A percentile compares a stretch with the other conserved stretches of the same genome.
phyloP scores from a whole-genome alignment of 441 rosid genomes.

The Codiaeum variegatum region DNA sequence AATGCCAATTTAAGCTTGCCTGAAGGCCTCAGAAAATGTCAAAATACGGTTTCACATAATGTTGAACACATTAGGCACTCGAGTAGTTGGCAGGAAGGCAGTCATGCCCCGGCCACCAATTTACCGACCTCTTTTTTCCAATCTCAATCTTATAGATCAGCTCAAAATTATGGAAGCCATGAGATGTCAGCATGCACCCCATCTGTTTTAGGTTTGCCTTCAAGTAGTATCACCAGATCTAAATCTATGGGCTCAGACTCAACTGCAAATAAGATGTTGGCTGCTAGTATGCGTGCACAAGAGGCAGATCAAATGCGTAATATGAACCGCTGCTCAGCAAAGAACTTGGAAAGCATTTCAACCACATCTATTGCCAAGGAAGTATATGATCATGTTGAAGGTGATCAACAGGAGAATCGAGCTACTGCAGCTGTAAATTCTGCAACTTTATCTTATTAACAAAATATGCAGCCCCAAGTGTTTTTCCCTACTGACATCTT shows the following conservation, averaged over 20 bases:
- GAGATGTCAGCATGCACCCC: constrained; percentile 4
- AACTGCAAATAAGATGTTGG: constrained; percentile 8
- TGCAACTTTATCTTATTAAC: constrained; percentile 13
- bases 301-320: constrained; percentile 16
- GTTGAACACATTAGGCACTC: constrained; percentile 11
- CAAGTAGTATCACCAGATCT: constrained; percentile 4
- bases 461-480: constrained; percentile 7
- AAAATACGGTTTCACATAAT: constrained; percentile 16
- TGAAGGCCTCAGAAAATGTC: background rate
- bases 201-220: constrained; percentile 19
- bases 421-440: constrained; percentile 14
- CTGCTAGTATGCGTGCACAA: constrained; percentile 14
- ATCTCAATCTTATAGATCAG: constrained; percentile 13
- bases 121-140: constrained; percentile 10
- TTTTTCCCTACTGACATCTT: constrained; percentile 17
- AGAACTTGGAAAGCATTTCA: constrained; percentile 15
- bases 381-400: constrained; percentile 7
- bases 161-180: constrained; percentile 15
- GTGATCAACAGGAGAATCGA: constrained; percentile 18
- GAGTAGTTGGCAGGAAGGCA: constrained; percentile 11
- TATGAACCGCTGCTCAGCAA: constrained; percentile 2
- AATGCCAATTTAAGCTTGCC: constrained; percentile 14
- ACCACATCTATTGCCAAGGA: constrained; percentile 7
- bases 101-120: constrained; percentile 8
- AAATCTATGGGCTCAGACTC: constrained; percentile 15